phyloP scores from a whole-genome alignment of 2,329 filamentous ascomycete genomes.

The Fusarium secorum region DNA sequence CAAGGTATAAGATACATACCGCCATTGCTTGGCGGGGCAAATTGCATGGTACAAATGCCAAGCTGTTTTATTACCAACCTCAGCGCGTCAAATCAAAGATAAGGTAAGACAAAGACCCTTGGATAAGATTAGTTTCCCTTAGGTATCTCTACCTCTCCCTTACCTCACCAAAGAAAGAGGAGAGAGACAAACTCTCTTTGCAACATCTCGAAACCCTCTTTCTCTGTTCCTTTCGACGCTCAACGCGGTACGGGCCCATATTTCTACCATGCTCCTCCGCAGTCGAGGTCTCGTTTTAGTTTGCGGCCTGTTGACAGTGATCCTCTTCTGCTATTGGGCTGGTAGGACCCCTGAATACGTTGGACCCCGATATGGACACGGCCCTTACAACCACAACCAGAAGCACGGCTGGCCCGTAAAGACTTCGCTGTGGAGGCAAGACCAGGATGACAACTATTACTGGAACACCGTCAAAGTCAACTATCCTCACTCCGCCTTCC shows the following conservation, averaged over 20 bases:
- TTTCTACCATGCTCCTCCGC: slow-evolving; percentile 34
- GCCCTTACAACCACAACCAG: slow-evolving; percentile 32
- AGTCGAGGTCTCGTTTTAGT: slow-evolving; percentile 32
- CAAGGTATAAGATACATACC: slow-evolving; percentile 9
- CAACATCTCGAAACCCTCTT: not conserved
- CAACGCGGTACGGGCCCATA: slow-evolving; percentile 9
- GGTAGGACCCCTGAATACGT: slow-evolving; percentile 21
- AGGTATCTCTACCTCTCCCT: not conserved
- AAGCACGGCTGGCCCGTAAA: slow-evolving; percentile 35
- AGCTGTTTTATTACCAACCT: slow-evolving; percentile 20
- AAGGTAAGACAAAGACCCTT: slow-evolving; percentile 6
- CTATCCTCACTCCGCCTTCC: slow-evolving; percentile 42
- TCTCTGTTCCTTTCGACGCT: not conserved
- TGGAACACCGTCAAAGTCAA: slow-evolving; percentile 42
- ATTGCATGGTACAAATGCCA: slow-evolving; percentile 14
- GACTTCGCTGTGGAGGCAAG: slow-evolving; percentile 34
- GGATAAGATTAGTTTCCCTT: slow-evolving; percentile 11
- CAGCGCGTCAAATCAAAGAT: slow-evolving; percentile 12
- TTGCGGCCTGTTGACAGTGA: slow-evolving; percentile 31
- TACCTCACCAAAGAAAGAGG: not conserved
- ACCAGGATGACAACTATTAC: slow-evolving; percentile 39
- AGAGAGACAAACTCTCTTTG: not conserved
- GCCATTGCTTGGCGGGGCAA: not conserved
- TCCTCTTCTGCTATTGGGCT: slow-evolving; percentile 35
- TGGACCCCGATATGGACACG: slow-evolving; percentile 27